Conservation (phyloP, 257 asterid species). For the Lycium barbarum region DNA sequence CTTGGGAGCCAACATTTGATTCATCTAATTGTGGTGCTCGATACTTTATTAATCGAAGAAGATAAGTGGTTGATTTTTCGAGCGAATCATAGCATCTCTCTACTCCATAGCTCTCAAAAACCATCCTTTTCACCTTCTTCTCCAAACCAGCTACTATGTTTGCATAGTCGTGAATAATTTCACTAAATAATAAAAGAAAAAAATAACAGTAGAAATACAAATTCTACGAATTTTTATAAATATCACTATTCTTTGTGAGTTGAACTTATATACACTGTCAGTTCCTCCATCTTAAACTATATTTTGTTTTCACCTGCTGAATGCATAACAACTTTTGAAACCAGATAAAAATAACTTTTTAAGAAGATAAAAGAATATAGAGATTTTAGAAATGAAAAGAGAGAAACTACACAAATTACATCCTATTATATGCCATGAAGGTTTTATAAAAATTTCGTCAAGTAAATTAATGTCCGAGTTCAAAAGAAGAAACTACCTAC, state of each 20-base stretch:
- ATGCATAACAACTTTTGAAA: too few species aligned
- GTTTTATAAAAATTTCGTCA: background rate
- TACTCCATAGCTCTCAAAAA: slow-evolving; percentile 43
- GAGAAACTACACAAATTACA: background rate
- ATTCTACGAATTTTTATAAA: too few species aligned
- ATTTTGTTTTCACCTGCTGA: too few species aligned
- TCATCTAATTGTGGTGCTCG: slow-evolving; percentile 36
- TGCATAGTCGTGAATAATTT: slow-evolving; percentile 41
- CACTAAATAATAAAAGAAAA: slow-evolving; percentile 30
- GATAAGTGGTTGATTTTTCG: slow-evolving; percentile 41
- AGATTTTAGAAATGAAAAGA: background rate
- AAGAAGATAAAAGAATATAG: too few species aligned
- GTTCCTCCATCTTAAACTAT: too few species aligned
- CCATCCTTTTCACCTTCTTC: slow-evolving; percentile 53
- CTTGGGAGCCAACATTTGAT: slow-evolving; percentile 41
- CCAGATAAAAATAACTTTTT: background rate
- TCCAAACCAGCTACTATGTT: slow-evolving; percentile 48
- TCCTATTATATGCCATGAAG: background rate
- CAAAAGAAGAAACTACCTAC: background rate
- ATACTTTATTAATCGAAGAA: slow-evolving; percentile 50
- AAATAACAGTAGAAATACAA: too few species aligned
- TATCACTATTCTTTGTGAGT: too few species aligned
- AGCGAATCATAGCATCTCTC: slow-evolving; percentile 34
- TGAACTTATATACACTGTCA: too few species aligned
- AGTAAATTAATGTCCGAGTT: background rate